Evolutionary conservation across 495 filamentous ascomycete species (phyloP).

Genomic region (Glutinoglossum americanum): DNA sequence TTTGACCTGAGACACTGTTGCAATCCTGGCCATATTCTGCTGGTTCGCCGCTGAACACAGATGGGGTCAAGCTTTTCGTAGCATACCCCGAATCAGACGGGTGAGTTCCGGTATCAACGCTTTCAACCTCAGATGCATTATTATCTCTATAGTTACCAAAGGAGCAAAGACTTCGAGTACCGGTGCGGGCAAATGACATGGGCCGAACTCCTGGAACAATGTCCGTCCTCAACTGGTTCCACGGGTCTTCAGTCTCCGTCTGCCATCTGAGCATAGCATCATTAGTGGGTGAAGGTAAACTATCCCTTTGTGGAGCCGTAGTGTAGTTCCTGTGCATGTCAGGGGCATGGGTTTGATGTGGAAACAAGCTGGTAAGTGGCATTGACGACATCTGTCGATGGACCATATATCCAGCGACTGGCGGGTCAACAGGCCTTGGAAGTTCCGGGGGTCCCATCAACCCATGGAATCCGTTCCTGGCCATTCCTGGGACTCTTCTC

Average conservation of each 20-base stretch:
- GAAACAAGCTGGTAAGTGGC: not conserved
- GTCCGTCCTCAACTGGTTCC: not conserved
- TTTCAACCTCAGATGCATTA: slow-evolving; percentile 32
- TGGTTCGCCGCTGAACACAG: slow-evolving; percentile 21
- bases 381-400: not conserved
- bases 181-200: not conserved
- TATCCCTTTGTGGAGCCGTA: not conserved
- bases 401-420: not conserved
- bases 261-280: not conserved
- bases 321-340: not conserved
- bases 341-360: not conserved
- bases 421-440: not conserved
- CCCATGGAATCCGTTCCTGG: not conserved
- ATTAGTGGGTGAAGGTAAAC: not conserved
- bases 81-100: slow-evolving; percentile 45
- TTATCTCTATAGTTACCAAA: slow-evolving; percentile 10
- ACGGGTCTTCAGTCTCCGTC: not conserved
- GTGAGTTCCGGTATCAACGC: slow-evolving; percentile 25
- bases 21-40: slow-evolving; percentile 8
- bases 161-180: not conserved
- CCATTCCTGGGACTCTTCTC: not conserved
- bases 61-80: slow-evolving; percentile 26
- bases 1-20: not conserved
- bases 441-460: not conserved
- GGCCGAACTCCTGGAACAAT: not conserved